Evolutionary conservation across 1,139 yeast species (phyloP).

Genomic region (Saccharomycopsis phalli): DNA sequence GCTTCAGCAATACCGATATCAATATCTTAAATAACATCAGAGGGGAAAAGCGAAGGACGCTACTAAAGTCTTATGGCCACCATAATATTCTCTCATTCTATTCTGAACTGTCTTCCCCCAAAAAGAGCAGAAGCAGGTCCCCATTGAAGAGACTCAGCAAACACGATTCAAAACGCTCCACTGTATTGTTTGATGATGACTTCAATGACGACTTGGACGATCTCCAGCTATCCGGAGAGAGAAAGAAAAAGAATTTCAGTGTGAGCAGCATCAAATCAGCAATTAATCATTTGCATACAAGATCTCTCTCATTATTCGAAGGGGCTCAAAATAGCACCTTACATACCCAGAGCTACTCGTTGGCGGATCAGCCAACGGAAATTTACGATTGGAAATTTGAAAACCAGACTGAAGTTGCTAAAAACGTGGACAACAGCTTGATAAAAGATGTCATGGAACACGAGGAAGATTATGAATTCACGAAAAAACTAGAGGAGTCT

Average conservation of each 20-base stretch:
- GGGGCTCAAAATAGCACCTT: background rate
- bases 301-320: conserved; percentile 8
- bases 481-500: too few relatives aligned
- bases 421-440: conserved; percentile 8
- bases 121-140: conserved; percentile 11
- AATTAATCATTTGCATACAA: conserved; percentile 9
- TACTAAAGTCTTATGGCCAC: conserved; percentile 4
- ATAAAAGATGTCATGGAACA: conserved; percentile 13
- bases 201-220: conserved; percentile 8
- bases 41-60: conserved; percentile 10
- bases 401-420: background rate
- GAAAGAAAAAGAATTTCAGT: conserved; percentile 13
- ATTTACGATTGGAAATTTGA: conserved; percentile 4
- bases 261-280: conserved; percentile 13
- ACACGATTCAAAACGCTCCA: conserved; percentile 13
- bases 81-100: background rate
- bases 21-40: conserved; percentile 12
- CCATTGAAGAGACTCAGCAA: conserved; percentile 16
- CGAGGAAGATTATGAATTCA: conserved; percentile 9
- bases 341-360: background rate
- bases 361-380: background rate
- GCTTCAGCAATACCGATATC: conserved; percentile 14
- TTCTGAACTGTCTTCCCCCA: conserved; percentile 12
- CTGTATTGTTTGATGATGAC: conserved; percentile 16
- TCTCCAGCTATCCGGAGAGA: background rate